Conservation (phyloP, 306 rosid genomes). For the Casuarina glauca region DNA sequence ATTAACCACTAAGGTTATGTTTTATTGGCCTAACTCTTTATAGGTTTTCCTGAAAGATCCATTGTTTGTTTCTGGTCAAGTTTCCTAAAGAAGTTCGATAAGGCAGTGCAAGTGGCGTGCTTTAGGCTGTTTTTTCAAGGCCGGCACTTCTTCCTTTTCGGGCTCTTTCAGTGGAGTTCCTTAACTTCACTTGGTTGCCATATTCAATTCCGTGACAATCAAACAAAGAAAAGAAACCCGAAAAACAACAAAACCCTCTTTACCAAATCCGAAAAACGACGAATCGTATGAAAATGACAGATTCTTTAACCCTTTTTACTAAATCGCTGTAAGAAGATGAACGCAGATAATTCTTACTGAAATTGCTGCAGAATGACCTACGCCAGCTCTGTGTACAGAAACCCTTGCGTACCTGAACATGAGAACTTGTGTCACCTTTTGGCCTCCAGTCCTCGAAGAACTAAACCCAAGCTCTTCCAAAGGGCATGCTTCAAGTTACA, state of each 20-base stretch:
- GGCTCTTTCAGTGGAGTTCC: not conserved
- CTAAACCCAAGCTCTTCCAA: too few species aligned
- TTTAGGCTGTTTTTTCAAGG: not conserved
- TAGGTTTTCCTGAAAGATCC: too few species aligned
- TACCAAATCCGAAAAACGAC: not conserved
- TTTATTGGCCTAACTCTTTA: not conserved
- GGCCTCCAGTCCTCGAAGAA: too few species aligned
- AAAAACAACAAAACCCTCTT: not conserved
- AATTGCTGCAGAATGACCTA: not conserved
- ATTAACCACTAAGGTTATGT: not conserved
- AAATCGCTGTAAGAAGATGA: not conserved
- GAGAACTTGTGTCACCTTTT: too few species aligned
- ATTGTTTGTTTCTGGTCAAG: too few species aligned
- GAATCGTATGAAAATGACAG: not conserved
- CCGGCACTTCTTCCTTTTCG: not conserved
- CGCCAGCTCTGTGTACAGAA: too few species aligned
- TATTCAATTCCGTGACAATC: not conserved
- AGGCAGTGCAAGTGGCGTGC: not conserved
- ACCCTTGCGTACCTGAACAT: too few species aligned
- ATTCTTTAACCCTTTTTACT: too few species aligned
- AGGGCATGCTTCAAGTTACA: too few species aligned
- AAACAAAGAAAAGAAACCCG: not conserved
- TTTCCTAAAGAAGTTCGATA: not conserved
- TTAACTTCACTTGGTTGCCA: not conserved
- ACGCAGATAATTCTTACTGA: not conserved